Base-by-base conservation (phyloP, 495 filamentous ascomycete species). In the Cryomyces minteri region DNA sequence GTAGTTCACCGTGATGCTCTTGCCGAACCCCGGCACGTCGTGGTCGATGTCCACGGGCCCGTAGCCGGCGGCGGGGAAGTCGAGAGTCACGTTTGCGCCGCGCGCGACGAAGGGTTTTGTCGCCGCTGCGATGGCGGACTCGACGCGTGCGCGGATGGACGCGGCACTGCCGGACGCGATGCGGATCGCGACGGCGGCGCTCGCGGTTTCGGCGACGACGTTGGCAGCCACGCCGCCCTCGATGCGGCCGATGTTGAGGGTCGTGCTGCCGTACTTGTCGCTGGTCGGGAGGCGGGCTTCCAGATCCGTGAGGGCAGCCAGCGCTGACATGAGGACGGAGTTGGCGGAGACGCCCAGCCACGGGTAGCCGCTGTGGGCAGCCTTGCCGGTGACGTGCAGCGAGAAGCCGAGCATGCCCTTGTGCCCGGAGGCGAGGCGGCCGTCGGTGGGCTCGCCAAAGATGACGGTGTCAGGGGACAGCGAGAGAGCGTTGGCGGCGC, bases 391-490 rank as follows among this genome's bases (percentile, higher is more conserved):
- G 0, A 80, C 80, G 28, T 62, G 62, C 38, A 95, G 47, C 5
- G 67, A 62, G 51, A 84, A 77, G 7, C 62, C 62, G 4, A 82
- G 54, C 52, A 79, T 79, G 4, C 88, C 88, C 57, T 96, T 96
- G 65, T 96, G 88, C 0, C 88, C 88, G 33, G 80, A 72, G 1
- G 84, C 86, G 30, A 96, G 80, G 57, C 79, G 79, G 44, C 77
- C 69, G 51, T 93, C 84, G 0, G 88, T 96, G 8, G 88, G 88
- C 56, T 96, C 88, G 38, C 80, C 88, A 55, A 94, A 95, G 58
- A 96, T 81, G 48, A 84, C 74, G 4, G 82, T 72, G 44, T 75
- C 67, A 64, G 75, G 77, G 39, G 59, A 58, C 30, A 63, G 50
- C 4, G 62, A 58, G 33, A 69, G 66, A 28, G 65, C 55, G 31